Evolutionary conservation across 306 rosid species (phyloP).

Genomic region (Abrus pulchellus): DNA sequence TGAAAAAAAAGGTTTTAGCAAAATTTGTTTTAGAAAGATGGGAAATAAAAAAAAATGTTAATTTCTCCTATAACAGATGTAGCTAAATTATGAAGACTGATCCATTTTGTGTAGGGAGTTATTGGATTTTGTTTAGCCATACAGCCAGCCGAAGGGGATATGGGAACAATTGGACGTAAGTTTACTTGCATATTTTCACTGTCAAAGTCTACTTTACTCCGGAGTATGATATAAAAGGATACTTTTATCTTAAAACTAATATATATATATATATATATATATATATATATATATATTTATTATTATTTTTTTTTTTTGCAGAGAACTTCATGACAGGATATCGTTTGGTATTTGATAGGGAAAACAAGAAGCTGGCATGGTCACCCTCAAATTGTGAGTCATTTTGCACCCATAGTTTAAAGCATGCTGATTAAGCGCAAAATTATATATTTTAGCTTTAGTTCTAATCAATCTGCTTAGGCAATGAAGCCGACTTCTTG

Average conservation of each 20-base stretch:
- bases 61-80: conserved; percentile 25
- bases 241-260: conserved; percentile 25
- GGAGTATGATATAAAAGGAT: conserved; percentile 11
- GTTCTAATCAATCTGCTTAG: conserved; percentile 2
- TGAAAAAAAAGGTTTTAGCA: conserved; percentile 10
- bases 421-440: conserved; percentile 1
- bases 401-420: conserved; percentile 29
- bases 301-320: conserved; percentile 55
- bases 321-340: conserved; percentile 94
- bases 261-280: background rate
- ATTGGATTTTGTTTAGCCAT: conserved; percentile 85
- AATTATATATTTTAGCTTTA: conserved; percentile 16
- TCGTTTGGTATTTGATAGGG: conserved; percentile 88
- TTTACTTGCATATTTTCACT: conserved; percentile 36
- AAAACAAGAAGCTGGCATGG: conserved; percentile 83
- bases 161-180: conserved; percentile 94
- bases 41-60: background rate
- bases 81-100: conserved; percentile 32
- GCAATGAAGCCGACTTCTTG: conserved; percentile 33
- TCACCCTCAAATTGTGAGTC: conserved; percentile 86
- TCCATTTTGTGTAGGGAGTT: conserved; percentile 70
- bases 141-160: conserved; percentile 77
- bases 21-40: background rate
- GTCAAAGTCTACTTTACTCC: conserved; percentile 5
- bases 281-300: background rate